phyloP scores from a whole-genome alignment of 192 early-diverging fungal genomes.

The Backusella macrospora region DNA sequence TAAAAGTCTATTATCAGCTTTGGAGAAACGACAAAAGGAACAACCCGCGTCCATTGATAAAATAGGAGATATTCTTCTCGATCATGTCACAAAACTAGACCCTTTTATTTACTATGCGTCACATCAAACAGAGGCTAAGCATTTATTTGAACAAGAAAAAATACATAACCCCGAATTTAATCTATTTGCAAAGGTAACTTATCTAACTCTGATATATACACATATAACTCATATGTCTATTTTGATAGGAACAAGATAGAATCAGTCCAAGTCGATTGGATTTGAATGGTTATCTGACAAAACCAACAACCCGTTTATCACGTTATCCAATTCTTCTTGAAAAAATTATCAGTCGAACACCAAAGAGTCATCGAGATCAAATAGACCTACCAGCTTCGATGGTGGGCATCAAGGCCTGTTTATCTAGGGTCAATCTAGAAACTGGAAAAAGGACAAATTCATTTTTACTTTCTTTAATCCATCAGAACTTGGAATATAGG shows the following conservation, averaged over 20 bases:
- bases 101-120: constrained; percentile 85
- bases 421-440: constrained; percentile 80
- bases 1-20: constrained; percentile 56
- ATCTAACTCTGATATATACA: background rate
- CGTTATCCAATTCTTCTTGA: constrained; percentile 85
- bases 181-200: constrained; percentile 71
- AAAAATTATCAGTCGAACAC: constrained; percentile 73
- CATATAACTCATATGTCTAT: too few species aligned
- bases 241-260: constrained; percentile 52
- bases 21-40: constrained; percentile 66
- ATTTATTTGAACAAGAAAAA: constrained; percentile 81
- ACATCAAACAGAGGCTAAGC: constrained; percentile 77
- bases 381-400: constrained; percentile 69
- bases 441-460: constrained; percentile 86
- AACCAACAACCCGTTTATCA: constrained; percentile 82
- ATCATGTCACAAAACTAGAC: constrained; percentile 67
- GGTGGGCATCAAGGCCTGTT: constrained; percentile 66
- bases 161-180: constrained; percentile 62
- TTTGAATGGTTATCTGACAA: constrained; percentile 82
- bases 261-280: constrained; percentile 73
- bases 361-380: constrained; percentile 74
- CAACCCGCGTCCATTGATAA: constrained; percentile 67
- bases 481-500: constrained; percentile 46
- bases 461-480: constrained; percentile 75
- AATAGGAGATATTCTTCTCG: constrained; percentile 84